Evolutionary conservation across 192 early-diverging fungal genomes (phyloP).

Genomic region (Coemansia sp.): DNA sequence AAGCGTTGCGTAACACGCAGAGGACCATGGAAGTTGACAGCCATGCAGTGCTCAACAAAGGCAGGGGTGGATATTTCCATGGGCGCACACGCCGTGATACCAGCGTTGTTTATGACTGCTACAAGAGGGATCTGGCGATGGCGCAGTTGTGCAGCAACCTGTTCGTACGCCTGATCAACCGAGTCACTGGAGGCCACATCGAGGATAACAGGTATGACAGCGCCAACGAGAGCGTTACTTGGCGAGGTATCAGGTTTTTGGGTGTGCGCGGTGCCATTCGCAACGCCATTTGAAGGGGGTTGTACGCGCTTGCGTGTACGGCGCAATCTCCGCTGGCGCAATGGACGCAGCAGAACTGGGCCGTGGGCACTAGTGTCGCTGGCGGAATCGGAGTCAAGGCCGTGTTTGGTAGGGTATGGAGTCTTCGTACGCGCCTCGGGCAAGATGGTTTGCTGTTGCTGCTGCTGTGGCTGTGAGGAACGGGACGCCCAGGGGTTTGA

Average conservation of each 20-base stretch:
- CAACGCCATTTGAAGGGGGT: background rate
- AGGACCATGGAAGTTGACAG: conserved; percentile 55
- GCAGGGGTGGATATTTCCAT: conserved; percentile 46
- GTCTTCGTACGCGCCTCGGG: background rate
- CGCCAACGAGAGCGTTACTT: background rate
- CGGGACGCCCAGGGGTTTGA: conserved; percentile 24
- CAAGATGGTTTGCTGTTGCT: background rate
- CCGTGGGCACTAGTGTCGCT: background rate
- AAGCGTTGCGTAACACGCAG: conserved; percentile 51
- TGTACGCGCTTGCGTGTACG: background rate
- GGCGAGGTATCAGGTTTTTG: background rate
- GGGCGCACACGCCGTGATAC: conserved; percentile 48
- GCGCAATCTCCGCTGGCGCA: conserved; percentile 7
- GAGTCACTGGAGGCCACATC: conserved; percentile 45
- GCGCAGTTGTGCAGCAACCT: conserved; percentile 33
- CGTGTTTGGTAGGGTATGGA: background rate
- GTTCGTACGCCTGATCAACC: conserved; percentile 33
- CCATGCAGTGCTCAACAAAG: conserved; percentile 43
- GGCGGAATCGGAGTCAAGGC: background rate
- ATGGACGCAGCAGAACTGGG: background rate
- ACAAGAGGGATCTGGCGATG: conserved; percentile 42
- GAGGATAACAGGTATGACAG: conserved; percentile 47
- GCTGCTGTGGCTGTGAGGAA: background rate
- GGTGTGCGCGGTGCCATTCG: background rate
- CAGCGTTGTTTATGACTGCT: conserved; percentile 55